Percentiles rank a stretch among this genome's conserved stretches.
Evolutionary conservation across 2,329 filamentous ascomycete genomes (phyloP).

Genomic region (Aspergillus oerlinghausenensis): DNA sequence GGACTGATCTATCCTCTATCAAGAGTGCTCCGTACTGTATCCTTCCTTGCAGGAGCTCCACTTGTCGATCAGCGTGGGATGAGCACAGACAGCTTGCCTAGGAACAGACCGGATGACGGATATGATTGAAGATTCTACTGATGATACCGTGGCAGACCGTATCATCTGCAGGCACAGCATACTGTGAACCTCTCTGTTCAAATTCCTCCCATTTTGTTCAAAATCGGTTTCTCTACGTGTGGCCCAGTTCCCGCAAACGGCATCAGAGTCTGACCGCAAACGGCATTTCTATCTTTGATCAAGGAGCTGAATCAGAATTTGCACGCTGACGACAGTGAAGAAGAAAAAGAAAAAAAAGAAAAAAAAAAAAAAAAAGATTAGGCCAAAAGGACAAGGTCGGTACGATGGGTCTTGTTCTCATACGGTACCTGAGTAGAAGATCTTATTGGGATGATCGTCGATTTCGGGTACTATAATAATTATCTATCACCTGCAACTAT

Average conservation of each 20-base stretch:
- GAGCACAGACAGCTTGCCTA: background rate
- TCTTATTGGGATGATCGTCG: background rate
- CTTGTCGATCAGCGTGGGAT: background rate
- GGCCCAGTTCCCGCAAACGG: slow-evolving; percentile 10
- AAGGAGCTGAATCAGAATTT: background rate
- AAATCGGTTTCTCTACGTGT: background rate
- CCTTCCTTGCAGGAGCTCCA: background rate
- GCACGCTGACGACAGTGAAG: background rate
- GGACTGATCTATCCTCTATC: background rate
- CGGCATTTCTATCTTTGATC: background rate
- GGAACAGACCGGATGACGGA: background rate
- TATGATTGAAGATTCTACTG: background rate
- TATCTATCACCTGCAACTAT: background rate
- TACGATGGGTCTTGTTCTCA: background rate
- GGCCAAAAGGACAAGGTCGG: background rate
- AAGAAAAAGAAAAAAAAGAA: background rate
- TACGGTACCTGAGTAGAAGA: background rate
- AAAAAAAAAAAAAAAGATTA: background rate
- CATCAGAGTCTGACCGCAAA: slow-evolving; percentile 3
- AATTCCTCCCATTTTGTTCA: background rate
- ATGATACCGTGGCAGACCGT: background rate
- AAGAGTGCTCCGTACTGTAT: background rate
- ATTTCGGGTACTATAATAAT: background rate
- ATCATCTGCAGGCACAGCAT: background rate
- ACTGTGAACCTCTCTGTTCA: background rate